phyloP scores from a whole-genome alignment of 306 rosid genomes.

The Dryas alaskensis region DNA sequence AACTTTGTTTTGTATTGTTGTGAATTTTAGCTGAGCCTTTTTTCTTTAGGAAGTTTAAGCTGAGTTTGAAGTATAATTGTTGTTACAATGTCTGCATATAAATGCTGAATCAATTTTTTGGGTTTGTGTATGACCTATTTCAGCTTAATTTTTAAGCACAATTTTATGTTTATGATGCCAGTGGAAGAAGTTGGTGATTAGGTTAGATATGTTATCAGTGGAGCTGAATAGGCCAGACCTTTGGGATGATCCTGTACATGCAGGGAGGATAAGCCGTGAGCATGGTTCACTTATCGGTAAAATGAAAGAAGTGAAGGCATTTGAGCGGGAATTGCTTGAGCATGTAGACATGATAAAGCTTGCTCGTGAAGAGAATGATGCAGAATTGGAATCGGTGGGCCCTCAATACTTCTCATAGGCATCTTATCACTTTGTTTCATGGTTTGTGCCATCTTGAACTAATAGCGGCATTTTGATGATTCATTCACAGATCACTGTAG shows the following conservation, averaged over 20 bases:
- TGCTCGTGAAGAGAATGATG: slow-evolving; percentile 75
- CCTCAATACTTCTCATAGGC: slow-evolving; percentile 67
- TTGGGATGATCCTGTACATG: slow-evolving; percentile 81
- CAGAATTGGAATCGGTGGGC: slow-evolving; percentile 95
- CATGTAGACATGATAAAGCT: slow-evolving; percentile 91
- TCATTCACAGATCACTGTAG: background rate
- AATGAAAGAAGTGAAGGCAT: slow-evolving; percentile 73
- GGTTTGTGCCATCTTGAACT: slow-evolving; percentile 11
- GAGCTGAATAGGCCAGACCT: slow-evolving; percentile 67
- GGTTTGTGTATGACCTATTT: slow-evolving; percentile 5
- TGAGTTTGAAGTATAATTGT: background rate
- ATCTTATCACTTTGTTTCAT: slow-evolving; percentile 51
- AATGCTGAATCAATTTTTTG: background rate
- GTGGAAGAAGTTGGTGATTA: slow-evolving; percentile 79
- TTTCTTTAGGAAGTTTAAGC: background rate
- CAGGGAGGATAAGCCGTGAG: slow-evolving; percentile 76
- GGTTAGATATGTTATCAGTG: slow-evolving; percentile 59
- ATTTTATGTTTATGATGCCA: slow-evolving; percentile 35
- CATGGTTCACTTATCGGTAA: slow-evolving; percentile 83
- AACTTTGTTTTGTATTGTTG: background rate
- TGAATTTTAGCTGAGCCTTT: background rate
- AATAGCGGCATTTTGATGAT: background rate
- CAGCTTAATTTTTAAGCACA: background rate
- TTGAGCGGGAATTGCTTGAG: slow-evolving; percentile 78
- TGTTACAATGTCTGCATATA: background rate